Conservation (phyloP, 2,329 filamentous ascomycete species). For the Pseudocercospora musae region DNA sequence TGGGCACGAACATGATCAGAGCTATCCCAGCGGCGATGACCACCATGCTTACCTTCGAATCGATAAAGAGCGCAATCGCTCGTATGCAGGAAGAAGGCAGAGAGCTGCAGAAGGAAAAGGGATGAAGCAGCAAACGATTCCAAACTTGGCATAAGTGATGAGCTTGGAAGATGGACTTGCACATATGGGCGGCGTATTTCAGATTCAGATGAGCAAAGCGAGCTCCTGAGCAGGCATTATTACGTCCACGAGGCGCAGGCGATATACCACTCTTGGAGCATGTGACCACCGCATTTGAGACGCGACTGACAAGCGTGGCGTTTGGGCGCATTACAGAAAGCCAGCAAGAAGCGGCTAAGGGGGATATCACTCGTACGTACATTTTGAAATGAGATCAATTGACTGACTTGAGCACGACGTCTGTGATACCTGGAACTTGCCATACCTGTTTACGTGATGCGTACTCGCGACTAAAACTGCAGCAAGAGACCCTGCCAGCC, state of each 20-base stretch:
- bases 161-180: not conserved
- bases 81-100: constrained; percentile 53
- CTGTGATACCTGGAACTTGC: too few relatives aligned
- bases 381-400: not conserved
- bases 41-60: constrained; percentile 96
- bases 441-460: too few relatives aligned
- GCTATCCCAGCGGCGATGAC: constrained; percentile 94
- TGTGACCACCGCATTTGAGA: constrained; percentile 7
- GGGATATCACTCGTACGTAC: not conserved
- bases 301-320: constrained; percentile 10
- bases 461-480: too few relatives aligned
- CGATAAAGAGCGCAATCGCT: constrained; percentile 55
- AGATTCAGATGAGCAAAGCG: constrained; percentile 1
- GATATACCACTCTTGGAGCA: constrained; percentile 14
- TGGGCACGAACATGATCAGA: constrained; percentile 96
- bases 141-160: not conserved
- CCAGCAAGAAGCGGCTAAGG: not conserved
- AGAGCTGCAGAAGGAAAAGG: constrained; percentile 22
- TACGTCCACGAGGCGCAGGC: constrained; percentile 9
- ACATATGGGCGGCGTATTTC: constrained; percentile 14
- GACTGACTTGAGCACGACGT: not conserved
- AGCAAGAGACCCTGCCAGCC: too few relatives aligned
- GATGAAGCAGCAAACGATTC: not conserved
- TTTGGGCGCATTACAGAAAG: constrained; percentile 6
- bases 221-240: constrained; percentile 5